Evolutionary conservation across 768 basidiomycete species (phyloP).

Genomic region (Naganishia kalamii): DNA sequence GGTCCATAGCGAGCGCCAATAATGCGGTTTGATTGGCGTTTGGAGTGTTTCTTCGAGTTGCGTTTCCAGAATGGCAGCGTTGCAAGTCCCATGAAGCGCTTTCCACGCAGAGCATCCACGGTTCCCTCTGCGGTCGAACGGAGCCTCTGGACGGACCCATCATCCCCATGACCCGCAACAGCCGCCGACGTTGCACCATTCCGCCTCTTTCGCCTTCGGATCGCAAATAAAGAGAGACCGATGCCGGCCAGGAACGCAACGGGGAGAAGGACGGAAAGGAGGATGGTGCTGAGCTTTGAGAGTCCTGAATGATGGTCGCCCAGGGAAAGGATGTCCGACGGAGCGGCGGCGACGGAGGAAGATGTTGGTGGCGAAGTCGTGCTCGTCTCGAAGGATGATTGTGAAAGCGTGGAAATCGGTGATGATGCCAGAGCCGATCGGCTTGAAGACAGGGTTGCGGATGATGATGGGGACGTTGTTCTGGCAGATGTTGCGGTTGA

Average conservation of each 20-base stretch:
- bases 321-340: too few relatives aligned
- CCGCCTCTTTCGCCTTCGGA: neutral
- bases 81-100: too few relatives aligned
- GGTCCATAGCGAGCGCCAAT: neutral
- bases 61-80: neutral
- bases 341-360: neutral
- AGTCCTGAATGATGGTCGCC: neutral
- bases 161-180: neutral
- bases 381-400: too few relatives aligned
- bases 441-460: neutral
- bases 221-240: neutral
- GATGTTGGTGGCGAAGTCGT: neutral
- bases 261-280: conserved; percentile 1
- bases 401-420: neutral
- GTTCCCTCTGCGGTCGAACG: neutral
- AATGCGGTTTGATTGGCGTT: neutral
- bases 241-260: neutral
- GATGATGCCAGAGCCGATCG: neutral
- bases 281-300: neutral
- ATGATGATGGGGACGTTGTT: too few relatives aligned
- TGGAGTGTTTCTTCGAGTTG: neutral
- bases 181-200: neutral
- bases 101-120: too few relatives aligned
- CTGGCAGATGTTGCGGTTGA: neutral
- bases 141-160: neutral